Conservation (phyloP, 306 rosid genomes). For the Pueraria montana region DNA sequence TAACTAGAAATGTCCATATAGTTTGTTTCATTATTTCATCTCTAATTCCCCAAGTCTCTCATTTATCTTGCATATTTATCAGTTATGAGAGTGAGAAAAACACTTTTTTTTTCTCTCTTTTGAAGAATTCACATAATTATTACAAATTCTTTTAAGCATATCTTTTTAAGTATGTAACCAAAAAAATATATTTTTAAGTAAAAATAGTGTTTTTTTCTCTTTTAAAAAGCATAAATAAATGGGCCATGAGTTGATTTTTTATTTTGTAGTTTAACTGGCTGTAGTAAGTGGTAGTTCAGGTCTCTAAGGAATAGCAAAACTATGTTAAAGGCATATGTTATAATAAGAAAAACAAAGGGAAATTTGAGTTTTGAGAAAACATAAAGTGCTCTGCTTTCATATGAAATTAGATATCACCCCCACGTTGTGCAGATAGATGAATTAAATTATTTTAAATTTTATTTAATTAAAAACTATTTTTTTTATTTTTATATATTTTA, state of each 20-base stretch:
- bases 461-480: background rate
- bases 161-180: background rate
- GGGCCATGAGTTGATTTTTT: background rate
- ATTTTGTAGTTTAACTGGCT: background rate
- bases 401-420: background rate
- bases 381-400: background rate
- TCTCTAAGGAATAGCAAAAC: background rate
- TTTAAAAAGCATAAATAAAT: background rate
- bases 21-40: conserved; percentile 12
- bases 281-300: background rate
- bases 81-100: background rate
- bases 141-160: background rate
- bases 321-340: background rate
- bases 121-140: background rate
- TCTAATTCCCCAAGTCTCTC: background rate
- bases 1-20: background rate
- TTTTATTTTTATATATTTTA: background rate
- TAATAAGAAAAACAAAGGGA: background rate
- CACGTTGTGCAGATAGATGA: background rate
- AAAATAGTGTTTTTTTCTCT: background rate
- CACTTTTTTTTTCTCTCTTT: background rate
- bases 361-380: background rate
- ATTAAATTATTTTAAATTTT: background rate
- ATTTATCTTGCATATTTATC: background rate
- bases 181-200: background rate